Evolutionary conservation across 2,329 filamentous ascomycete genomes (phyloP).

Genomic region (Neophaeococcomyces aloes): DNA sequence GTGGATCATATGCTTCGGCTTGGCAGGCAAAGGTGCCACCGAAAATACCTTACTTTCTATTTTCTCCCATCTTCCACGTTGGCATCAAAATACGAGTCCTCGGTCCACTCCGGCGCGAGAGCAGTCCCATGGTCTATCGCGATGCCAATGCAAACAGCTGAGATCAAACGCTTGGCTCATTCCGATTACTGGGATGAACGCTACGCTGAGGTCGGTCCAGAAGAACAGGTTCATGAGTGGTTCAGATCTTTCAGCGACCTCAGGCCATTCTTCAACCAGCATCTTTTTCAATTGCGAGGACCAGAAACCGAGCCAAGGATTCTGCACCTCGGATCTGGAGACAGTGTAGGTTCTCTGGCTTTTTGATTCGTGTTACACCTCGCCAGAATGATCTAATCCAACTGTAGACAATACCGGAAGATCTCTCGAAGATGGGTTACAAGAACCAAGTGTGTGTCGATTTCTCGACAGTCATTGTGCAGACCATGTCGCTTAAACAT

Average conservation of each 20-base stretch:
- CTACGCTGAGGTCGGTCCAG: slow-evolving; percentile 14
- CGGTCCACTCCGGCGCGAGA: too few species aligned
- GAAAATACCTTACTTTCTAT: too few species aligned
- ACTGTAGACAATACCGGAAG: slow-evolving; percentile 41
- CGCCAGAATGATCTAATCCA: slow-evolving; percentile 3
- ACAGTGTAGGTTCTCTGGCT: slow-evolving; percentile 4
- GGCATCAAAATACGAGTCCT: too few species aligned
- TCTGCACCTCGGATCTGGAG: slow-evolving; percentile 13
- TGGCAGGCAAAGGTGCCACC: too few species aligned
- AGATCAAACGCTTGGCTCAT: slow-evolving; percentile 15
- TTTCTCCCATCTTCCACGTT: too few species aligned
- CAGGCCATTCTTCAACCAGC: slow-evolving; percentile 12
- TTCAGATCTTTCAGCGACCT: slow-evolving; percentile 17
- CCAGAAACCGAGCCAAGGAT: slow-evolving; percentile 12
- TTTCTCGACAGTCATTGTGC: slow-evolving; percentile 45
- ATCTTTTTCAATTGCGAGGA: slow-evolving; percentile 13
- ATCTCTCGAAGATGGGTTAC: slow-evolving; percentile 41
- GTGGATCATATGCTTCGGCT: too few species aligned
- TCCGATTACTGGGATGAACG: slow-evolving; percentile 18
- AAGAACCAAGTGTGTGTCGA: slow-evolving; percentile 45
- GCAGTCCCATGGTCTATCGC: too few species aligned
- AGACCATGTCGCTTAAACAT: slow-evolving; percentile 42
- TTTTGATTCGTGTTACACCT: not conserved
- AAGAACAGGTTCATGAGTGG: slow-evolving; percentile 18
- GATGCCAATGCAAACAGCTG: not conserved